Evolutionary conservation across 2,329 filamentous ascomycete genomes (phyloP), one percentile per base, ranked within the genome.

Genomic region (Parafenestella ontariensis): DNA sequence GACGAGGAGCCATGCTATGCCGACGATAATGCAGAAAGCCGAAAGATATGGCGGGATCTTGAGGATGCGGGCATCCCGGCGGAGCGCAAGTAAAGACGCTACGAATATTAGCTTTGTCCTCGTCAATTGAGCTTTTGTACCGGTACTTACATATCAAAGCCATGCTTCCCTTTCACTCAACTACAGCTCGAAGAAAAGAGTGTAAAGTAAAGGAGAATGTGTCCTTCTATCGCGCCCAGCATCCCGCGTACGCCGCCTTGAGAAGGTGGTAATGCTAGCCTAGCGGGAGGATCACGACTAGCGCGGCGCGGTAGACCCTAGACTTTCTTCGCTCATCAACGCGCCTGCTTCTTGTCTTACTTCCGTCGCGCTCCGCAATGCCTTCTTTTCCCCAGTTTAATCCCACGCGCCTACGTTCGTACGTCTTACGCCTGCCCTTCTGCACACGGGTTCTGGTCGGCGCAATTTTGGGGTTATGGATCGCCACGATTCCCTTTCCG

Each of bases 41-140:
- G 94, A 97, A 29, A 98, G 80, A 79, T 96, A 94, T 13, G 92
- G 91, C 36, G 94, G 93, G 17, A 96, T 79, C 78, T 90, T 91
- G 61, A 95, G 85, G 53, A 96, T 81, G 62, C 90, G 86, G 67
- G 91, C 89, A 76, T 96, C 90, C 76, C 87, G 87, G 72, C 92
- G 89, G 71, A 96, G 81, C 66, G 85, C 85, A 66, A 90, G 78
- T 59, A 88, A 81, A 68, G 88, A 79, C 66, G 81, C 80, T 79
- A 66, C 58, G 31, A 45, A 31, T 21, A 55, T 69, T 53, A 74
- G 64, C 53, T 31, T 36, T 34, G 21, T 15, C 36, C 21, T 18
- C 44, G 26, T 3, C n/a, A n/a, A n/a, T n/a, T n/a, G n/a, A 17
- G 18, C 18, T 8, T 5, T 11, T 7, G 52, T 26, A 24, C 7